phyloP scores from a whole-genome alignment of 208 protist species.

The Acanthamoeba divionensis region DNA sequence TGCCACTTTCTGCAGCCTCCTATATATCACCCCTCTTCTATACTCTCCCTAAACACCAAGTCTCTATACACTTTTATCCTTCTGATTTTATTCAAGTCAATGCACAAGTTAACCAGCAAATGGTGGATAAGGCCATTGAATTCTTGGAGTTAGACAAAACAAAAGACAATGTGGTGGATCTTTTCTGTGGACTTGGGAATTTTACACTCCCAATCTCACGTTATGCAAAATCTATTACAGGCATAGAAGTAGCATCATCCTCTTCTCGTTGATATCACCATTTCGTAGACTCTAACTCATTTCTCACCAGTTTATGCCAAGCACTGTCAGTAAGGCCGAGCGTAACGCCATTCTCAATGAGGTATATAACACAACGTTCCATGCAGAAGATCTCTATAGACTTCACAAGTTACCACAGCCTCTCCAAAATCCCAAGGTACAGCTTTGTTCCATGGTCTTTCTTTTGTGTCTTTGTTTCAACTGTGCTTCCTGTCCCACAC shows the following conservation, averaged over 20 bases:
- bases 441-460: background rate
- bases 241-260: background rate
- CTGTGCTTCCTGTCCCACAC: background rate
- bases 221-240: background rate
- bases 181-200: constrained; percentile 35
- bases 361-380: background rate
- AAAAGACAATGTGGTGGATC: constrained; percentile 5
- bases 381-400: background rate
- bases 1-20: background rate
- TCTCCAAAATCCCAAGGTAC: background rate
- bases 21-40: background rate
- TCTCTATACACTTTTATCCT: background rate
- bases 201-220: background rate
- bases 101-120: background rate
- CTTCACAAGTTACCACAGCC: background rate
- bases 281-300: background rate
- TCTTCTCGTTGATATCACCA: background rate
- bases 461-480: background rate
- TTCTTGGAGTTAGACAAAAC: background rate
- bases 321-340: background rate
- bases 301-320: too few relatives aligned
- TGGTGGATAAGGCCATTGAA: constrained; percentile 25
- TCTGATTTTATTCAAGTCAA: constrained; percentile 38
- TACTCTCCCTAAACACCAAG: constrained; percentile 1
- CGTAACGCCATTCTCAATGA: background rate